Percentiles rank a stretch among this genome's conserved stretches.
These are phyloP conservation scores for Lithohypha guttulata DNA, from an alignment of 2,329 filamentous ascomycete species.

Conservation along the genomic window DNA sequence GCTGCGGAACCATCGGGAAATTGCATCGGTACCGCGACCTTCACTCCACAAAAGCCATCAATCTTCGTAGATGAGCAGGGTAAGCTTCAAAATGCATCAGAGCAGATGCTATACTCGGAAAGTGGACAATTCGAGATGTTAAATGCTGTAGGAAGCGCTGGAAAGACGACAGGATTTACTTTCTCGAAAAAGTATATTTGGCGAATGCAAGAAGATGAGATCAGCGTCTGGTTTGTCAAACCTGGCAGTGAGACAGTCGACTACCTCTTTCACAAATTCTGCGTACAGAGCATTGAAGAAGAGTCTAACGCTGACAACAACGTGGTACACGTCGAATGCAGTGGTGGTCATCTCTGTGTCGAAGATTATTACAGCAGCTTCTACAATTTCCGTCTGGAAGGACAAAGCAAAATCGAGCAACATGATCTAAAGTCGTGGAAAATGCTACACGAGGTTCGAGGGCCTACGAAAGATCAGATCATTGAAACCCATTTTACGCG, in stretches of 20 bases:
- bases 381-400: conserved; percentile 32
- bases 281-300: conserved; percentile 22
- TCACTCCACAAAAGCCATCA: conserved; percentile 23
- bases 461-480: conserved; percentile 36
- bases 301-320: conserved; percentile 15
- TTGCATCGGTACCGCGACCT: conserved; percentile 31
- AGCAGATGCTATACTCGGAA: conserved; percentile 32
- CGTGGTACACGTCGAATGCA: conserved; percentile 22
- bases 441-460: conserved; percentile 35
- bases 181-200: conserved; percentile 35
- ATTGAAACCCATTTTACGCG: conserved; percentile 32
- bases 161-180: conserved; percentile 23
- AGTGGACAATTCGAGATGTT: conserved; percentile 31
- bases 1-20: conserved; percentile 32
- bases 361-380: conserved; percentile 38
- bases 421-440: conserved; percentile 25
- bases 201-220: conserved; percentile 21
- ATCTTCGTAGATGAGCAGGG: conserved; percentile 18
- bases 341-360: conserved; percentile 35
- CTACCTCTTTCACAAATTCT: conserved; percentile 36
- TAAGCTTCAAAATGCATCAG: conserved; percentile 21
- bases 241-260: conserved; percentile 28
- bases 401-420: conserved; percentile 22
- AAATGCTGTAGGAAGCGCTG: conserved; percentile 22
- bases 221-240: conserved; percentile 38